Conservation (phyloP, 2,329 filamentous ascomycete genomes). For the Bipolaris bicolor region DNA sequence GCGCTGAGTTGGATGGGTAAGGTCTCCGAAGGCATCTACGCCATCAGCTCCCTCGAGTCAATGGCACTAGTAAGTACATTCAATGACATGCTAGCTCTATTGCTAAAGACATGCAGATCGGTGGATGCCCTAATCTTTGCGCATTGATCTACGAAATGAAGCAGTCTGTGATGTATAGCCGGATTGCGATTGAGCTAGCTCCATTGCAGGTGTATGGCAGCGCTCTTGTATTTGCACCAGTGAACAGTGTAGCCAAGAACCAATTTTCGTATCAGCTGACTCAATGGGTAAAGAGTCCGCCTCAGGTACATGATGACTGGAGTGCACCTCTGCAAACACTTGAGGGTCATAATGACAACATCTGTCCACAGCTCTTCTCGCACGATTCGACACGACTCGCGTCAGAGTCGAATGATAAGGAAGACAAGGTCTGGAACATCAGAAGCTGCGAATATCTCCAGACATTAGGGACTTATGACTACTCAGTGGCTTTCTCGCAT, state of each 20-base stretch:
- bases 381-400: not conserved
- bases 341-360: too few relatives aligned
- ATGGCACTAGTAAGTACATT: not conserved
- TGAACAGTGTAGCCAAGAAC: not conserved
- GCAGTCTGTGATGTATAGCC: not conserved
- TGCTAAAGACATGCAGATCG: too few relatives aligned
- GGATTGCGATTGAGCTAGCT: not conserved
- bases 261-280: not conserved
- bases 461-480: too few relatives aligned
- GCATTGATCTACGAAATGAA: not conserved
- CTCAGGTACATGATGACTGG: too few relatives aligned
- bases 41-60: not conserved
- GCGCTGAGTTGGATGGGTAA: not conserved
- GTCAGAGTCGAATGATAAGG: not conserved
- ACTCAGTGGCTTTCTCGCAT: too few relatives aligned
- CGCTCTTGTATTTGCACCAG: not conserved
- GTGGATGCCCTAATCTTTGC: too few relatives aligned
- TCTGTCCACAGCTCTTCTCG: not conserved
- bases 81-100: too few relatives aligned
- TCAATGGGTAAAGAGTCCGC: too few relatives aligned
- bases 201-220: not conserved
- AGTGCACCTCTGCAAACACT: too few relatives aligned
- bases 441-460: not conserved
- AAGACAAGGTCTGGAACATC: not conserved
- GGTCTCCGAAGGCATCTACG: not conserved